phyloP scores from a whole-genome alignment of 768 basidiomycete genomes.

The Trametes meyenii region DNA sequence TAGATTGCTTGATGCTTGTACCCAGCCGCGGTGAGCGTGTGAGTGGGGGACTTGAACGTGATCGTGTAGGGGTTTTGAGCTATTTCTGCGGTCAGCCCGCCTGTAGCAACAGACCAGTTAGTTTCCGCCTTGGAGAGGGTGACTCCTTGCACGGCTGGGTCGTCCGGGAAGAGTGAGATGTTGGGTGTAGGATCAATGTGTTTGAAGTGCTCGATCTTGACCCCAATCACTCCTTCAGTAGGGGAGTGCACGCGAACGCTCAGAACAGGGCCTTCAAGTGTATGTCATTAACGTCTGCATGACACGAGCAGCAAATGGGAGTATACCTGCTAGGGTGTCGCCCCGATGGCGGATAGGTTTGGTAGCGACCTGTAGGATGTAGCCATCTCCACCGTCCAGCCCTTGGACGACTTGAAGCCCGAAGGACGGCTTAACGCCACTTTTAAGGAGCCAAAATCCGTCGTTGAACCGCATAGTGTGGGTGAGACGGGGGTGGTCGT shows the following conservation, averaged over 20 bases:
- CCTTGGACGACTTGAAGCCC: slow-evolving; percentile 63
- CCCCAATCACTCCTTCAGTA: slow-evolving; percentile 56
- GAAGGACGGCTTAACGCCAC: slow-evolving; percentile 61
- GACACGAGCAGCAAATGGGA: not conserved
- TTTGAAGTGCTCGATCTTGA: slow-evolving; percentile 59
- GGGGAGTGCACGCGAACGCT: slow-evolving; percentile 56
- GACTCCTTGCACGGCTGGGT: slow-evolving; percentile 48
- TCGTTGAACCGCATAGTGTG: slow-evolving; percentile 68
- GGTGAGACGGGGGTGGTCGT: not conserved
- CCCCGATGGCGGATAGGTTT: slow-evolving; percentile 63
- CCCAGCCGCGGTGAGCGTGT: slow-evolving; percentile 53
- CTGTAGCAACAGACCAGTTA: slow-evolving; percentile 44
- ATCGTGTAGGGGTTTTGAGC: slow-evolving; percentile 63
- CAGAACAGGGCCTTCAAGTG: slow-evolving; percentile 50
- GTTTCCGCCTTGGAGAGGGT: slow-evolving; percentile 35
- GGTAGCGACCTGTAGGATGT: slow-evolving; percentile 63
- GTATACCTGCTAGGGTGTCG: slow-evolving; percentile 59
- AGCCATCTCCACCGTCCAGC: slow-evolving; percentile 46
- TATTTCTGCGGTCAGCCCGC: slow-evolving; percentile 56
- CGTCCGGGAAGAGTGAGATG: slow-evolving; percentile 68
- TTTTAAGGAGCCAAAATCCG: slow-evolving; percentile 70
- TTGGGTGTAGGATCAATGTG: slow-evolving; percentile 45
- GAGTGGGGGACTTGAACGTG: slow-evolving; percentile 56
- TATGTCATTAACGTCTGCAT: slow-evolving; percentile 24
- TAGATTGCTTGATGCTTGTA: slow-evolving; percentile 56